Base-by-base conservation (phyloP, 2,329 filamentous ascomycete genomes). In the Fusarium brachygibbosum region DNA sequence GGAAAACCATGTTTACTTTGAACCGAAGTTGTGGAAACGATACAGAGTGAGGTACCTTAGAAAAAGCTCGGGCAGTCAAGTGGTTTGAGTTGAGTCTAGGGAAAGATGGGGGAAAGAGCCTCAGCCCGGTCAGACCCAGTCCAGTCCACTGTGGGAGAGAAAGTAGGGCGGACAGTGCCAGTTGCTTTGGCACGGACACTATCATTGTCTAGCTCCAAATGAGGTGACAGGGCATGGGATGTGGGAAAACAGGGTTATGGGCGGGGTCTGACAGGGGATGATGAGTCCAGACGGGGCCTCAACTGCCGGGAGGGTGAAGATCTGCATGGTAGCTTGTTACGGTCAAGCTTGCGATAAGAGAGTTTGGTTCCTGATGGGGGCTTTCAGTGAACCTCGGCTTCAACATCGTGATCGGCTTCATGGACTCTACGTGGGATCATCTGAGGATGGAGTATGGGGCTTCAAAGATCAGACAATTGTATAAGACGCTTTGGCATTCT, bases 1-100 rank as follows among this genome's bases (percentile, higher is more conserved):
- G 75, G 32, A 77, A 77, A 11, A 77, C 75, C 75, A 76, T 76
- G 13, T 29, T 65, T n/a, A 34, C 21, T 37, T 37, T 21, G 23
- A 28, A n/a, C 35, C 42, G 32, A 52, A 52, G 42, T 44, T 44
- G 42, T 37, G 53, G 42, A 31, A 45, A 45, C 23, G 41, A 42
- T 42, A 29, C 29, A 29, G 29, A 29, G 29, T 29, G 29, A 8
- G 9, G 29, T 29, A 29, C 29, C 21, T 25, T 21, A 28, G 23
- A 25, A 14, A 23, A 14, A 23, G 38, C 13, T 41, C 19, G 12
- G 14, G 23, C 23, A 23, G 38, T 41, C 23, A 21, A 41, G 31
- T 41, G 38, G 35, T 45, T 41, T 23, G 59, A 29, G 45, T 25
- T 60, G 34, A 45, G 31, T 51, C 46, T 54, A 58, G 61, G 52